These are phyloP conservation scores for Phytophthora rubi DNA, from an alignment of 352 stramenopile genomes.

Conservation along the genomic window DNA sequence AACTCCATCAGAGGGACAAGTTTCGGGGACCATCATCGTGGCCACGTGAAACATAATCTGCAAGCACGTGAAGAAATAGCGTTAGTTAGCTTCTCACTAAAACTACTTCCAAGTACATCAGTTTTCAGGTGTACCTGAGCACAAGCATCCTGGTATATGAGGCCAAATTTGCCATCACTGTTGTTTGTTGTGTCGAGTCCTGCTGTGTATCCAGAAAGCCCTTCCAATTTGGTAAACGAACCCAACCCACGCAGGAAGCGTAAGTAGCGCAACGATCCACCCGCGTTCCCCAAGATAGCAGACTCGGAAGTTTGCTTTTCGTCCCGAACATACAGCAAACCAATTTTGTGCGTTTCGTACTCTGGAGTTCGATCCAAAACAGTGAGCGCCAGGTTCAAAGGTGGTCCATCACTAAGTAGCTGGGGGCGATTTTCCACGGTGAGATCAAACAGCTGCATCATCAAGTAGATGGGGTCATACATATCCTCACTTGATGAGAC, in stretches of 20 bases:
- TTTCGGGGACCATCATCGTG: constrained; percentile 76
- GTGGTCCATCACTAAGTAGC: constrained; percentile 58
- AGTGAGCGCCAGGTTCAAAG: constrained; percentile 65
- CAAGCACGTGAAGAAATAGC: constrained; percentile 3
- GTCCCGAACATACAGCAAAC: constrained; percentile 74
- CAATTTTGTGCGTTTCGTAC: constrained; percentile 90
- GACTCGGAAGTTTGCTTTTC: constrained; percentile 63
- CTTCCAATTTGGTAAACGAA: constrained; percentile 69
- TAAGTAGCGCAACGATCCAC: constrained; percentile 79
- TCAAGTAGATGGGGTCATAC: constrained; percentile 75
- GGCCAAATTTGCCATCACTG: constrained; percentile 77
- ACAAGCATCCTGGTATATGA: constrained; percentile 75
- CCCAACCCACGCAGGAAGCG: constrained; percentile 76
- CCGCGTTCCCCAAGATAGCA: constrained; percentile 75
- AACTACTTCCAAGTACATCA: too few species aligned
- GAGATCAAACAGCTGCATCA: constrained; percentile 87
- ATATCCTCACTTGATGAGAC: constrained; percentile 4
- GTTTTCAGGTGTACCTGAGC: constrained; percentile 51
- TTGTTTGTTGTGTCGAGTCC: constrained; percentile 75
- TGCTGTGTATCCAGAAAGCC: constrained; percentile 70
- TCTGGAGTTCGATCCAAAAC: constrained; percentile 83
- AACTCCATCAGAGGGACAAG: neutral
- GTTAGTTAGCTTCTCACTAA: neutral
- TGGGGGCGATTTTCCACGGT: constrained; percentile 60
- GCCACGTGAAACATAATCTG: constrained; percentile 90